phyloP scores from a whole-genome alignment of 2,329 filamentous ascomycete genomes.

The Furcasterigmium furcatum region DNA sequence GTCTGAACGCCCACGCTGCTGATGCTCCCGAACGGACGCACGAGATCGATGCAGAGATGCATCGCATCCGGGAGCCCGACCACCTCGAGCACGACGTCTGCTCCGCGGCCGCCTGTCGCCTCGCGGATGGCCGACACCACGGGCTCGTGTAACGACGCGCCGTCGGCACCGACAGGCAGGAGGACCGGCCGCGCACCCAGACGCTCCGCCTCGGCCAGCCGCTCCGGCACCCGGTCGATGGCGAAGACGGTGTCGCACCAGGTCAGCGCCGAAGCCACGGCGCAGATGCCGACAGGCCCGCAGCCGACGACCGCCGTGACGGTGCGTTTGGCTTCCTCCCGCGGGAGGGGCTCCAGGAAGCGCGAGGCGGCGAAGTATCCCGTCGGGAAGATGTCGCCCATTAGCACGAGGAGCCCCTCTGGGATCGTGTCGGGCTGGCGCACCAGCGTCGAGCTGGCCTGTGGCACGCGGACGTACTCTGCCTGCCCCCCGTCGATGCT shows the following conservation, averaged over 20 bases:
- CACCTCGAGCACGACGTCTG: background rate
- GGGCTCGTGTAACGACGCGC: too few species aligned
- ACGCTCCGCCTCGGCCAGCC: background rate
- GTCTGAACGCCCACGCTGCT: background rate
- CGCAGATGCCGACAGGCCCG: background rate
- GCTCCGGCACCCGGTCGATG: background rate
- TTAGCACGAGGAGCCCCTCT: background rate
- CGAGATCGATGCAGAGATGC: background rate
- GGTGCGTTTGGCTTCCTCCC: background rate
- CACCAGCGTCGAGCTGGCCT: background rate
- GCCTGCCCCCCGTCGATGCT: slow-evolving; percentile 1
- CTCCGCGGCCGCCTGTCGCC: background rate
- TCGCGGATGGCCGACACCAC: too few species aligned
- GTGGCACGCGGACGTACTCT: background rate
- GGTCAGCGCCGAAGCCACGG: background rate
- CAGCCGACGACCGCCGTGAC: background rate
- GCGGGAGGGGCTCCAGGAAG: background rate
- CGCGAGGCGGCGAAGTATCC: background rate
- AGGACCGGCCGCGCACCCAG: background rate
- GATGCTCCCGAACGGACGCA: background rate
- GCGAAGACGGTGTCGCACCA: background rate
- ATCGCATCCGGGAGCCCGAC: background rate
- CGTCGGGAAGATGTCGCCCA: slow-evolving; percentile 1
- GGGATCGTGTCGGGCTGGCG: background rate
- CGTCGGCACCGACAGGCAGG: background rate